Conservation (phyloP, 306 rosid genomes). For the Quercus ilex region DNA sequence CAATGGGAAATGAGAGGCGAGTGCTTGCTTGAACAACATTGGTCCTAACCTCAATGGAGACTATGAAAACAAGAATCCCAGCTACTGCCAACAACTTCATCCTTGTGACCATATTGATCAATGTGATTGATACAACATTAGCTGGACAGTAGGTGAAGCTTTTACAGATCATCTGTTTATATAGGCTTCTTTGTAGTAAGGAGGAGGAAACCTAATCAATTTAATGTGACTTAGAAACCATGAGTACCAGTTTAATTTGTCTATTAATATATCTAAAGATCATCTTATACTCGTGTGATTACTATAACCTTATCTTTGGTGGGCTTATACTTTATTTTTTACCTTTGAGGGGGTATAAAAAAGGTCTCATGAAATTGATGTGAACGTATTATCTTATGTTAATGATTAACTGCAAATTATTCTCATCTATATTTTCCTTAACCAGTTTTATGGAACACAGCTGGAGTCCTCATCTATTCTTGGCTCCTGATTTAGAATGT, state of each 20-base stretch:
- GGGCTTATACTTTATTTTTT: neutral
- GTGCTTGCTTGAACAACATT: slow-evolving; percentile 41
- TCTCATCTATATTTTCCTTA: too few species aligned
- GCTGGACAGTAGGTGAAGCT: slow-evolving; percentile 21
- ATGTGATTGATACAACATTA: neutral
- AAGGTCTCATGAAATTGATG: slow-evolving; percentile 23
- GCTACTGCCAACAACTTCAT: slow-evolving; percentile 43
- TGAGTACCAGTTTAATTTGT: neutral
- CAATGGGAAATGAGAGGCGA: slow-evolving; percentile 26
- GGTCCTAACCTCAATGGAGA: slow-evolving; percentile 20
- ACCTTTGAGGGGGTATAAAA: neutral
- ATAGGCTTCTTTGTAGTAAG: slow-evolving; percentile 23
- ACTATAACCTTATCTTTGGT: slow-evolving; percentile 1
- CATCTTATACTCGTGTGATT: neutral
- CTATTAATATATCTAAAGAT: neutral
- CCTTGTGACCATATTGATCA: neutral
- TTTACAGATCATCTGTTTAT: slow-evolving; percentile 8
- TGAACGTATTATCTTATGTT: slow-evolving; percentile 7
- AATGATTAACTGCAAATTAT: too few species aligned
- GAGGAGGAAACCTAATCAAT: slow-evolving; percentile 18
- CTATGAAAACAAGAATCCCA: slow-evolving; percentile 32
- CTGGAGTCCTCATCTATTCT: too few species aligned
- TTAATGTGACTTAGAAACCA: neutral
- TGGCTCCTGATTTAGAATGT: too few species aligned
- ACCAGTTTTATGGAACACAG: too few species aligned